These are phyloP conservation scores for Colletotrichum costaricense DNA, from an alignment of 2,329 filamentous ascomycete species.

Conservation along the genomic window DNA sequence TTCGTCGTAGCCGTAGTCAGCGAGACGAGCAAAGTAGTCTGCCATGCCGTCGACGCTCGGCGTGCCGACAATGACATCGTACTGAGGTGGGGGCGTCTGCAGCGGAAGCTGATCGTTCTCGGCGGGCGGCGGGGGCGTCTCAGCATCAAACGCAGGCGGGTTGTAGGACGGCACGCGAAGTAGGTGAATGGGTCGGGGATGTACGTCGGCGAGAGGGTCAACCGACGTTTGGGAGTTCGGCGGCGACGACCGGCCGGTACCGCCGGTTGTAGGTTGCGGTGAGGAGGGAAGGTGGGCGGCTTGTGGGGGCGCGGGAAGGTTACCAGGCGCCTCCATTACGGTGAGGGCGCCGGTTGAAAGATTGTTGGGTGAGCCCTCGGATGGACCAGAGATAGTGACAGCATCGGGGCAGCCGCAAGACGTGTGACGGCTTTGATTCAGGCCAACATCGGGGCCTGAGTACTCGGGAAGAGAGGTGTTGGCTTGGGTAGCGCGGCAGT, in stretches of 20 bases:
- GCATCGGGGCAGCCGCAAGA: slow-evolving; percentile 68
- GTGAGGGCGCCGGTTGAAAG: slow-evolving; percentile 66
- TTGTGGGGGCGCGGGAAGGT: slow-evolving; percentile 62
- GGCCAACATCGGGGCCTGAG: slow-evolving; percentile 58
- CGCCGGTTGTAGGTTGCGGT: slow-evolving; percentile 37
- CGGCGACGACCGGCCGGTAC: slow-evolving; percentile 19
- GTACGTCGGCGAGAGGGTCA: slow-evolving; percentile 29
- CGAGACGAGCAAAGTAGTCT: slow-evolving; percentile 87
- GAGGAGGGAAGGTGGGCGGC: slow-evolving; percentile 61
- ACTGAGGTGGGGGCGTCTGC: slow-evolving; percentile 85
- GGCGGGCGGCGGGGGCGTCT: slow-evolving; percentile 76
- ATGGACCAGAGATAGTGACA: slow-evolving; percentile 71
- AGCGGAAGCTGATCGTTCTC: slow-evolving; percentile 48
- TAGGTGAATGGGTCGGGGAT: slow-evolving; percentile 83
- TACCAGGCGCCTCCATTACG: slow-evolving; percentile 47
- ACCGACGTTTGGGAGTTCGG: slow-evolving; percentile 24
- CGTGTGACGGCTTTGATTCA: slow-evolving; percentile 55
- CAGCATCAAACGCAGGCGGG: slow-evolving; percentile 87
- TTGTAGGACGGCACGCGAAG: slow-evolving; percentile 87
- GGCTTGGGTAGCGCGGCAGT: slow-evolving; percentile 90
- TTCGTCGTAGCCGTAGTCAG: slow-evolving; percentile 70
- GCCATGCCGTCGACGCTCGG: slow-evolving; percentile 77
- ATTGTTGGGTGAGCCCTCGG: slow-evolving; percentile 71
- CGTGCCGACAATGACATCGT: slow-evolving; percentile 81
- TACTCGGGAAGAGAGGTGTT: slow-evolving; percentile 91